Evolutionary conservation across 1,139 yeast genomes (phyloP).

Genomic region (Diutina mesorugosa): DNA sequence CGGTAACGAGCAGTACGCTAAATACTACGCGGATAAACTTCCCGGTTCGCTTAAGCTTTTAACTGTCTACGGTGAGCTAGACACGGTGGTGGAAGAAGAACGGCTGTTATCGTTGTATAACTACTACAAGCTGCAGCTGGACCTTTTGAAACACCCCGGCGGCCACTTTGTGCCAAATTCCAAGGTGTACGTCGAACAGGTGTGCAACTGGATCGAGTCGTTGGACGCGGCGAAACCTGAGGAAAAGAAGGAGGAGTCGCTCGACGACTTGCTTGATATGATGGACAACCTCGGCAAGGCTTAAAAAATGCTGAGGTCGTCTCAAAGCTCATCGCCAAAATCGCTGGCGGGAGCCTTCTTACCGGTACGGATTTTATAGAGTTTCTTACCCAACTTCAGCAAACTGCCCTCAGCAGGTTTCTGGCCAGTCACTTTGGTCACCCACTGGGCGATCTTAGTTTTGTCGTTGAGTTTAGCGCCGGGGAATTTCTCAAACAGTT

Average conservation of each 20-base stretch:
- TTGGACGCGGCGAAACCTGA: slow-evolving; percentile 8
- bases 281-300: slow-evolving; percentile 7
- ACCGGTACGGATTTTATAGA: slow-evolving; percentile 17
- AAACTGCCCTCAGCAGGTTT: slow-evolving; percentile 27
- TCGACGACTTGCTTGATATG: slow-evolving; percentile 6
- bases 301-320: neutral
- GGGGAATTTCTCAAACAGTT: slow-evolving; percentile 11
- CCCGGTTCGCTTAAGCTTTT: slow-evolving; percentile 23
- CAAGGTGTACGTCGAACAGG: slow-evolving; percentile 44
- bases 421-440: slow-evolving; percentile 14
- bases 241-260: slow-evolving; percentile 8
- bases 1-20: slow-evolving; percentile 9
- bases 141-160: slow-evolving; percentile 60
- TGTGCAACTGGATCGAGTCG: slow-evolving; percentile 39
- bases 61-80: slow-evolving; percentile 79
- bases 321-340: neutral
- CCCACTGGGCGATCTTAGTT: slow-evolving; percentile 21
- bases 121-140: slow-evolving; percentile 31
- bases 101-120: slow-evolving; percentile 49
- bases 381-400: slow-evolving; percentile 21
- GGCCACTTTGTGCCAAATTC: slow-evolving; percentile 82
- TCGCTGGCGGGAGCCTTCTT: slow-evolving; percentile 3
- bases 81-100: slow-evolving; percentile 75
- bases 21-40: slow-evolving; percentile 15
- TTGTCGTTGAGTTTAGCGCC: slow-evolving; percentile 19